Base-by-base conservation (phyloP, 73 alveolate genomes). In the Effrenium voratum region DNA sequence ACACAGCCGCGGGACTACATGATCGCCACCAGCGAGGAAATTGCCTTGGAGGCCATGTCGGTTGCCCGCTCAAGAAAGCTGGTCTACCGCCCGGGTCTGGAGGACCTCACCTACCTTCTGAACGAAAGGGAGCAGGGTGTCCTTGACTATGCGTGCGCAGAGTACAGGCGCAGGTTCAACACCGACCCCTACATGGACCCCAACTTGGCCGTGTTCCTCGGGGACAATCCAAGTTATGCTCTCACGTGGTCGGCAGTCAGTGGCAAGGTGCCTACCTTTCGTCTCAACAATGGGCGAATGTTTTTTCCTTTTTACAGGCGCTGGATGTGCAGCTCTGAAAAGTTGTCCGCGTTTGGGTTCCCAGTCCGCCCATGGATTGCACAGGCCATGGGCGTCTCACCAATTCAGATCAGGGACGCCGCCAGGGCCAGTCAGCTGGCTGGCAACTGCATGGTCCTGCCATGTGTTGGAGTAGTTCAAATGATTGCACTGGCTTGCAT, bases 1-100 rank as follows among this genome's bases (percentile, higher is more conserved):
- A 79, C 88, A 0, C 45, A 79, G 68, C 88, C 88, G 6, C 22
- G 2, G 4, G 88, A 79, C 88, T 79, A 79, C 88, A 41, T 79
- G 66, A 79, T 79, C 0, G 88, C 68, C 40, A 79, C 63, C 66
- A 8, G 24, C 0, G 88, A 79, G 41, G 88, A 79, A 32, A 24
- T 79, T 1, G 28, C 43, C 32, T 15, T 79, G 66, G 88, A 79
- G 68, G 66, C 88, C 0, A 19, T 1, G 0, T 5, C 40, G 3
- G 66, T 19, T 8, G 60, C 66, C 88, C 19, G 66, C 28, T 3
- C 10, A 41, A 13, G 88, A 32, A 2, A 44, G 24, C 0, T 43
- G 43, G 55, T 79, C 45, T 0, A 2, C 45, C 40, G 8, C 28
- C 63, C 63, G 1, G 3, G 40, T 12, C 40, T 8, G 28, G 19